phyloP scores from a whole-genome alignment of 768 basidiomycete genomes.

The Imleria badia region DNA sequence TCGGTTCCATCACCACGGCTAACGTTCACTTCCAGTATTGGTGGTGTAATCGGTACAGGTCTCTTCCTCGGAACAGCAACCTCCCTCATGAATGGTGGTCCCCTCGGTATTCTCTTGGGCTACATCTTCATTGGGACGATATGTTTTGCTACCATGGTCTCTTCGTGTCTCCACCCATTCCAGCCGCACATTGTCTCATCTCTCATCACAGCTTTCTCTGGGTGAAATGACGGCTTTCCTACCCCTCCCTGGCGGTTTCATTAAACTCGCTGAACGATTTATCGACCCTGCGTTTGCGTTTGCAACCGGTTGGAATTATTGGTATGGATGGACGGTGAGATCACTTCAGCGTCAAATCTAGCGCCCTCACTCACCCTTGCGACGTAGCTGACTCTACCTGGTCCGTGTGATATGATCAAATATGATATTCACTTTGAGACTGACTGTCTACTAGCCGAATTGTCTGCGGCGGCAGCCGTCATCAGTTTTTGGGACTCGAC shows the following conservation, averaged over 20 bases:
- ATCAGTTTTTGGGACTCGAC: slow-evolving; percentile 46
- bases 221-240: slow-evolving; percentile 50
- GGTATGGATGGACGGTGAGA: slow-evolving; percentile 38
- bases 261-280: slow-evolving; percentile 48
- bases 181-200: not conserved
- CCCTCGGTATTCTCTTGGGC: slow-evolving; percentile 45
- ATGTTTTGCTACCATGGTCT: slow-evolving; percentile 41
- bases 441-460: slow-evolving; percentile 36
- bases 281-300: slow-evolving; percentile 47
- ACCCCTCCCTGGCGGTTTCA: slow-evolving; percentile 46
- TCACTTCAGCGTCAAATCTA: not conserved
- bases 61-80: slow-evolving; percentile 36
- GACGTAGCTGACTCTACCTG: slow-evolving; percentile 25
- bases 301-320: slow-evolving; percentile 43
- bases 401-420: slow-evolving; percentile 11
- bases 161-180: not conserved
- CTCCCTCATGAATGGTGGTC: slow-evolving; percentile 42
- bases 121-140: slow-evolving; percentile 39
- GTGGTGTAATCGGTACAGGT: slow-evolving; percentile 44
- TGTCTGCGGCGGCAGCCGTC: slow-evolving; percentile 50
- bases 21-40: slow-evolving; percentile 20
- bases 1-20: no score
- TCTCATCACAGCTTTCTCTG: slow-evolving; percentile 26
- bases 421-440: not conserved
- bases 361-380: not conserved